Evolutionary conservation across 345 rosid genomes (phyloP).

Genomic region (Eutrema yunnanense): DNA sequence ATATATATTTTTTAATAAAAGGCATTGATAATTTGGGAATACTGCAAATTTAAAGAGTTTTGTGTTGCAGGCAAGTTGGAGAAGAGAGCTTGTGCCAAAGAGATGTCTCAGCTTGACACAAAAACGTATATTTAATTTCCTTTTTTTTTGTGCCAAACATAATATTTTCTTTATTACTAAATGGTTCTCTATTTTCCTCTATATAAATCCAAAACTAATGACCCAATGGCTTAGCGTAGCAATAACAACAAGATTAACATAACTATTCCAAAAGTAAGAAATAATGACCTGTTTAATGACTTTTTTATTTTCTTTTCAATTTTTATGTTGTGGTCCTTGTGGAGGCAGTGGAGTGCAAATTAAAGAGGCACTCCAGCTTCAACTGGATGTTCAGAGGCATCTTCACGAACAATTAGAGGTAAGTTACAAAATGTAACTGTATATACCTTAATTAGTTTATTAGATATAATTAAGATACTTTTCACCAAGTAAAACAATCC

Average conservation of each 20-base stretch:
- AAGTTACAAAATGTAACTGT: background rate
- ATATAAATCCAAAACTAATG: background rate
- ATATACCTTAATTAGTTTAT: background rate
- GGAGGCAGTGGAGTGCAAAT: conserved; percentile 59
- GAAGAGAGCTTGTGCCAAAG: conserved; percentile 35
- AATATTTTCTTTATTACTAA: background rate
- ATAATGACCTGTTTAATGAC: background rate
- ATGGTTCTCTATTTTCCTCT: background rate
- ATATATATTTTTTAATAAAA: background rate
- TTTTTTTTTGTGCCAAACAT: background rate
- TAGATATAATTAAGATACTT: background rate
- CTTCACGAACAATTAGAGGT: conserved; percentile 97
- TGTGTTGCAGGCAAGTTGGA: conserved; percentile 53
- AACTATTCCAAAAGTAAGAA: background rate
- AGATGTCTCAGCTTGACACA: conserved; percentile 40
- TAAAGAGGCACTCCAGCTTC: conserved; percentile 75
- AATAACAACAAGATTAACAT: background rate
- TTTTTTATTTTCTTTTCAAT: background rate
- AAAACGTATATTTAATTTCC: conserved; percentile 38
- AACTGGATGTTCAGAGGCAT: conserved; percentile 79
- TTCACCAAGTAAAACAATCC: background rate
- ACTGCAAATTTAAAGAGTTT: background rate
- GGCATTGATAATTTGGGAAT: background rate
- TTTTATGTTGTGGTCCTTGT: background rate
- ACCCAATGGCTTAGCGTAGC: conserved; percentile 17